Evolutionary conservation across 2,329 filamentous ascomycete genomes (phyloP), one percentile per base, ranked within the genome.

Genomic region (Alternaria sp.): DNA sequence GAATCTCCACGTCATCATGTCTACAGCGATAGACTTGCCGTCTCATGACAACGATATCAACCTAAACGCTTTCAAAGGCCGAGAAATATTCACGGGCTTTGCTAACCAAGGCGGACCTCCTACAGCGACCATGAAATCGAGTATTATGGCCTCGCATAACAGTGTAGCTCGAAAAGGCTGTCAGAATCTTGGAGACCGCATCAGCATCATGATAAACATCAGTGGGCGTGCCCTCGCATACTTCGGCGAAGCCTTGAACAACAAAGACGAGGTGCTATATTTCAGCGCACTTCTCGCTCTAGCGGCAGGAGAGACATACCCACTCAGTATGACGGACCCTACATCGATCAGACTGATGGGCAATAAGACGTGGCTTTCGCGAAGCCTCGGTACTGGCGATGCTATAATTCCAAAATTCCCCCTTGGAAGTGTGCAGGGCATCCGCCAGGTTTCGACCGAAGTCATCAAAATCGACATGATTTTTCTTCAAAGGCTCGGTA

Each of bases 161-260:
- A 50, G 56, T 6, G 59, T 62, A 4, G 26, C 23, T 8, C 51
- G 43, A 6, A 67, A 66, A 43, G 68, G 66, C 6, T 68, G 64
- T 15, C 19, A 56, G 23, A 28, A 63, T 9, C 7, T 61, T 28
- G 44, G 51, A n/a, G 68, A 70, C 23, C 63, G 57, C 11, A 25
- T 70, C 8, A 67, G 66, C 30, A 59, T 70, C 26, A 65, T 66
- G 56, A 56, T 70, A 15, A 70, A 70, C 9, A 67, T 65, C 50
- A 54, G 56, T 49, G 60, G 63, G 5, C 43, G 67, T 23, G 66
- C 49, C 11, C 53, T 70, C n/a, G 66, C 68, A 4, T 70, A 70
- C 15, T 36, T 13, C 6, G 68, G 66, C 17, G 40, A 36, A 1
- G 25, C 21, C 6, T 3, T 60, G 9, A 30, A 30, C 5, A 63